phyloP scores from a whole-genome alignment of 495 filamentous ascomycete genomes.

The Penicillium coffeae region DNA sequence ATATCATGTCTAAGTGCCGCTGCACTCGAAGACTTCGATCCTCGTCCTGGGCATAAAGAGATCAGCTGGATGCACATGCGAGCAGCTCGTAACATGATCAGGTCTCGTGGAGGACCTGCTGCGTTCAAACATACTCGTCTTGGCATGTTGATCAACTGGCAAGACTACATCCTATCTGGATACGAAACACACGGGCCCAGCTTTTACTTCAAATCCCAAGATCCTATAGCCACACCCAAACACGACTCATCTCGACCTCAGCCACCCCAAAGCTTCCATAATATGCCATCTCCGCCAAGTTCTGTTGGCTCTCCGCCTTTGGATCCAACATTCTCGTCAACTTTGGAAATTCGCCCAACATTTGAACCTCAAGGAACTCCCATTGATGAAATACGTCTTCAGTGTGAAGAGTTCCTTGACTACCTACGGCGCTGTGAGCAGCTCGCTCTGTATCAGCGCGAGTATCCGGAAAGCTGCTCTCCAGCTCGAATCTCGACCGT shows the following conservation, averaged over 20 bases:
- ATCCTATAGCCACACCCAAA: neutral
- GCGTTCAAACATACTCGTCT: conserved; percentile 36
- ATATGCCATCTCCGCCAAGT: conserved; percentile 21
- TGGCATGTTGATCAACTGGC: conserved; percentile 43
- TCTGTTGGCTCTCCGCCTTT: conserved; percentile 19
- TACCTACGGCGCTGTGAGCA: conserved; percentile 38
- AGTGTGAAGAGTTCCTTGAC: conserved; percentile 36
- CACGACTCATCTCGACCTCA: conserved; percentile 1
- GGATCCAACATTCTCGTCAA: conserved; percentile 2
- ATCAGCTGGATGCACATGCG: conserved; percentile 40
- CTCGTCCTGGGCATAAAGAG: conserved; percentile 34
- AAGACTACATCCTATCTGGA: conserved; percentile 40
- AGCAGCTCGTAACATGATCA: conserved; percentile 37
- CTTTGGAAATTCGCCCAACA: conserved; percentile 1
- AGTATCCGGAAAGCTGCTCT: conserved; percentile 11
- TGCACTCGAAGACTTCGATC: conserved; percentile 40
- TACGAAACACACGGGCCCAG: conserved; percentile 33
- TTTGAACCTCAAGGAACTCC: neutral
- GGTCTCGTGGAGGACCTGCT: conserved; percentile 32
- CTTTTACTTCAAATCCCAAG: conserved; percentile 30
- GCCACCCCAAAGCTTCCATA: conserved; percentile 4
- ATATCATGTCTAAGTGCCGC: conserved; percentile 38
- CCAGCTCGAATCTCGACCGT: conserved; percentile 26
- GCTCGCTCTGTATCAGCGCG: conserved; percentile 26
- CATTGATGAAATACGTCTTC: conserved; percentile 29